These are phyloP conservation scores for Colletotrichum euphorbiae DNA, from an alignment of 2,329 filamentous ascomycete species.

Conservation along the genomic window DNA sequence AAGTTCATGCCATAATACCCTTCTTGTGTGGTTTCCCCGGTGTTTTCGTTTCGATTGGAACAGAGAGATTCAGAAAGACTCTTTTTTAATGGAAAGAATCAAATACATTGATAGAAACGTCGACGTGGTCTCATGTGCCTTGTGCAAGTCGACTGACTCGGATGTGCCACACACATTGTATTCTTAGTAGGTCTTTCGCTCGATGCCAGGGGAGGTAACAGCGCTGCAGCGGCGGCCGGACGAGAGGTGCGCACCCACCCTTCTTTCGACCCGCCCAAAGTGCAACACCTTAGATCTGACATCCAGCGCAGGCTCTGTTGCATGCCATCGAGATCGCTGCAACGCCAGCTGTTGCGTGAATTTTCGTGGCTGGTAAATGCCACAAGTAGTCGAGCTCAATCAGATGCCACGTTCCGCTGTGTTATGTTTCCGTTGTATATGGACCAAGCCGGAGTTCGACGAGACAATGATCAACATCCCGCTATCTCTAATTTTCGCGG, in stretches of 20 bases:
- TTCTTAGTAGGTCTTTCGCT: neutral
- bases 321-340: neutral
- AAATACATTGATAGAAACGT: constrained; percentile 9
- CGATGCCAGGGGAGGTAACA: constrained; percentile 7
- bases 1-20: constrained; percentile 40
- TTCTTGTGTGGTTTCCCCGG: constrained; percentile 34
- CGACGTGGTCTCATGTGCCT: neutral
- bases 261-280: constrained; percentile 12
- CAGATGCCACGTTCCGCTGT: too few relatives aligned
- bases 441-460: too few relatives aligned
- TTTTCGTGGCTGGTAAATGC: neutral
- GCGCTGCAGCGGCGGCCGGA: neutral
- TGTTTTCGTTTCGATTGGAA: constrained; percentile 9
- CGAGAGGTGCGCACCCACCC: constrained; percentile 13
- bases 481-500: too few relatives aligned
- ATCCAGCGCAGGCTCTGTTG: neutral
- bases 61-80: constrained; percentile 13
- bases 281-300: neutral
- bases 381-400: too few relatives aligned
- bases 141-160: constrained; percentile 15
- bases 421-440: too few relatives aligned
- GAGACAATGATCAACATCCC: too few relatives aligned
- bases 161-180: neutral
- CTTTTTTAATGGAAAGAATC: constrained; percentile 8
- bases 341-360: neutral